Evolutionary conservation across 2,329 filamentous ascomycete genomes (phyloP), one percentile per base, ranked within the genome.

Genomic region (Penicillium verrucosum): DNA sequence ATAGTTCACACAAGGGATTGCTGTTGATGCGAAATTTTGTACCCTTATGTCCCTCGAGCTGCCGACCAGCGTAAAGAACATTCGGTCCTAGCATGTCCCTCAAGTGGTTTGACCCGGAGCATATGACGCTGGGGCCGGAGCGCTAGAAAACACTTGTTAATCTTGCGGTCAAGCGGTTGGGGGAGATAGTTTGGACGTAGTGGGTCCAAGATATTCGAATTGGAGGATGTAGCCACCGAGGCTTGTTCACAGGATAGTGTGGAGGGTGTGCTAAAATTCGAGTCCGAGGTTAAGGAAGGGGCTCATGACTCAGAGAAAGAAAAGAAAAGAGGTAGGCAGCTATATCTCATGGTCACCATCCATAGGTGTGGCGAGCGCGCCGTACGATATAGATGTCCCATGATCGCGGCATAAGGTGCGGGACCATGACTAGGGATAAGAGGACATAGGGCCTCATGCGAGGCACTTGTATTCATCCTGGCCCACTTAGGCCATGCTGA

Each of bases 161-260:
- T 54, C 50, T 65, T 66, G 61, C 64, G 64, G 64, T 66, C 64
- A 66, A 64, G 59, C 52, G 53, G 60, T 64, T 65, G 59, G 57
- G 64, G 60, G 47, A 51, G 44, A 50, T 58, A 55, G 42, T 56
- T 52, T 44, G 43, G 58, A 37, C 32, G 40, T 50, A 57, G 64
- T 66, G 64, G 64, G 64, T 62, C 64, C 57, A 45, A 45, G 14
- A 21, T 51, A 34, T 49, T 56, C 37, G 27, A 53, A 45, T 42
- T 52, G 46, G 50, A 51, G 49, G 30, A 38, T 34, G 18, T 45
- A 21, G 34, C 23, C 29, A 25, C 30, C 47, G 47, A 44, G 51
- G 38, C 37, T 30, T 49, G 37, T 54, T 43, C 41, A 36, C 21
- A 25, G 25, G 37, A 34, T 48, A 47, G 36, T 41, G 41, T 27